Evolutionary conservation across 1,284 basidiomycete genomes (phyloP).

Genomic region (Quambalaria eucalypti): DNA sequence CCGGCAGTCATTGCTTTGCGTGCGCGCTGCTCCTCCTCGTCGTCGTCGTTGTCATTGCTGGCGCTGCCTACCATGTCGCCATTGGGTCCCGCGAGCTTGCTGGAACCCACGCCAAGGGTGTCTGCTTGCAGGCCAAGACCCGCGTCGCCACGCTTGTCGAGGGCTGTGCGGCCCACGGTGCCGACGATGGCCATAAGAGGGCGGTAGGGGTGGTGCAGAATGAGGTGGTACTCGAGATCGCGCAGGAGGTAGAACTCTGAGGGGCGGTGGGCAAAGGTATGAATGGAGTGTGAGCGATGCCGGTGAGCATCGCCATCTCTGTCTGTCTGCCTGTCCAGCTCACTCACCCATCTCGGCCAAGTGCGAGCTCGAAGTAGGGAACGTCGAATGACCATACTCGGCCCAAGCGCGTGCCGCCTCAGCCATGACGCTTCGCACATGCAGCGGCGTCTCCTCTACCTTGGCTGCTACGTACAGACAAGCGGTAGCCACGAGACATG

Average conservation of each 20-base stretch:
- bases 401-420: slow-evolving; percentile 70
- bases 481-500: slow-evolving; percentile 79
- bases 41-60: background rate
- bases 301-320: background rate
- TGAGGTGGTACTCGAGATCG: slow-evolving; percentile 88
- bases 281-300: too few relatives aligned
- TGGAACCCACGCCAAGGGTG: background rate
- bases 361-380: background rate
- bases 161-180: slow-evolving; percentile 6
- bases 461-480: slow-evolving; percentile 94
- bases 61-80: background rate
- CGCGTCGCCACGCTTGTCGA: background rate
- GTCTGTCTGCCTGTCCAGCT: too few relatives aligned
- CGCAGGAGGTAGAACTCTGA: slow-evolving; percentile 96
- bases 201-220: slow-evolving; percentile 88
- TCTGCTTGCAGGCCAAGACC: background rate
- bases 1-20: slow-evolving; percentile 1
- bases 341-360: slow-evolving; percentile 12
- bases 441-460: slow-evolving; percentile 87
- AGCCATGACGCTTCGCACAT: slow-evolving; percentile 82
- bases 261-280: slow-evolving; percentile 91
- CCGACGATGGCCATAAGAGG: slow-evolving; percentile 69
- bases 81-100: background rate
- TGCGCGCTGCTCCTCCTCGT: background rate
- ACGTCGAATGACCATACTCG: slow-evolving; percentile 52